A percentile compares a stretch with the other conserved stretches of the same genome.
phyloP scores from a whole-genome alignment of 225 moss, liverwort and hornwort species.

The Pseudisothecium myosuroides region DNA sequence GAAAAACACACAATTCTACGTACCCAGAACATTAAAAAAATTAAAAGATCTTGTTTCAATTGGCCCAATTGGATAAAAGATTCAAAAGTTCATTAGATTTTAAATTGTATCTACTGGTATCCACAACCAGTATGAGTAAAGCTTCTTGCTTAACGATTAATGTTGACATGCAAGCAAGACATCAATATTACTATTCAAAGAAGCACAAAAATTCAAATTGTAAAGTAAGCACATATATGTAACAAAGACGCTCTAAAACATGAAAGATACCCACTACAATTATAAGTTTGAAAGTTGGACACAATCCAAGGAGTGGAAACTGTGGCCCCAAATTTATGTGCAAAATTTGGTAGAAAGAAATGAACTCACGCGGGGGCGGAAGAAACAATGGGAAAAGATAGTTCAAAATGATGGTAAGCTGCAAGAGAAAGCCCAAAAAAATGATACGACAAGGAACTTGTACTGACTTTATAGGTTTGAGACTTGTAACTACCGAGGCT shows the following conservation, averaged over 20 bases:
- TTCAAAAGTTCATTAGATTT: background rate
- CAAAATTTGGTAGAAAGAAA: background rate
- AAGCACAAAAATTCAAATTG: background rate
- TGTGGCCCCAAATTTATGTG: background rate
- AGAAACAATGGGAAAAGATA: background rate
- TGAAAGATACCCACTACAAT: background rate
- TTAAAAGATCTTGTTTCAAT: background rate
- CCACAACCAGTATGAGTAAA: background rate
- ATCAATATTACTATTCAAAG: background rate
- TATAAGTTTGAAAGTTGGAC: background rate
- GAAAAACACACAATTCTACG: background rate
- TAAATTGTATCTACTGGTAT: background rate
- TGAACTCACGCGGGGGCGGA: background rate
- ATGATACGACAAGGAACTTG: background rate
- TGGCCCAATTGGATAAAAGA: background rate
- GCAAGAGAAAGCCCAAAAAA: background rate
- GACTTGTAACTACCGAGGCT: background rate
- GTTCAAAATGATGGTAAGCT: background rate
- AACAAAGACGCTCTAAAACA: background rate
- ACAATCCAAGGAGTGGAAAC: background rate
- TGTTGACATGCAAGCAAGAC: background rate
- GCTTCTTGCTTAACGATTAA: background rate
- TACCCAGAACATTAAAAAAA: background rate
- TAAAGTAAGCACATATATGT: background rate
- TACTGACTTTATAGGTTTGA: background rate